A percentile compares a stretch with the other conserved stretches of the same genome.
Conservation (phyloP, 768 basidiomycete species). For the Suillus americanus region DNA sequence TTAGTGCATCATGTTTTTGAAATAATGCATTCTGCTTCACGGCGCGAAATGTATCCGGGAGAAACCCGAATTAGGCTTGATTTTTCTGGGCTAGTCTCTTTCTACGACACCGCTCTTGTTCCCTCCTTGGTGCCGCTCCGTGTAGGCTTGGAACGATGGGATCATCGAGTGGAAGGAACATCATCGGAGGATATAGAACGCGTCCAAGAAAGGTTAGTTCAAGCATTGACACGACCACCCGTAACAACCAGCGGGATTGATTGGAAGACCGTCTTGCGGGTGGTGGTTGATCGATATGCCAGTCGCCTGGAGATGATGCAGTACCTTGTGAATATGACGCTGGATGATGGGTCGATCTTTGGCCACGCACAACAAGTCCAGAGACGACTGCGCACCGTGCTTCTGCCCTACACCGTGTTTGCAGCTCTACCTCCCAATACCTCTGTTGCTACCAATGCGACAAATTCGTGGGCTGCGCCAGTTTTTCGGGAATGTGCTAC, state of each 20-base stretch:
- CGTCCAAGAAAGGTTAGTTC: slow-evolving; percentile 9
- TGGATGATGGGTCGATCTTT: slow-evolving; percentile 10
- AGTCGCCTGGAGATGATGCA: slow-evolving; percentile 40
- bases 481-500: slow-evolving; percentile 12
- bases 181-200: slow-evolving; percentile 15
- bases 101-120: slow-evolving; percentile 27
- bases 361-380: slow-evolving; percentile 9
- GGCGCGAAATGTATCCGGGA: slow-evolving; percentile 26
- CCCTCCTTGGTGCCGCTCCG: slow-evolving; percentile 17
- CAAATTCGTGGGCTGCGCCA: slow-evolving; percentile 13
- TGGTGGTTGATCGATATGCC: slow-evolving; percentile 41
- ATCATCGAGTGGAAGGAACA: slow-evolving; percentile 17
- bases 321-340: slow-evolving; percentile 31
- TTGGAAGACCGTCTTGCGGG: slow-evolving; percentile 39
- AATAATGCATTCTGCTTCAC: slow-evolving; percentile 14
- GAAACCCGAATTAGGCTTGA: slow-evolving; percentile 25
- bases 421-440: neutral
- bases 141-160: slow-evolving; percentile 20
- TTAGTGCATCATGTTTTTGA: slow-evolving; percentile 8
- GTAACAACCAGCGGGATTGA: slow-evolving; percentile 35
- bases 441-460: neutral
- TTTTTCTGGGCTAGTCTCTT: slow-evolving; percentile 20
- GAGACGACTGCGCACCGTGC: slow-evolving; percentile 20
- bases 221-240: slow-evolving; percentile 4
- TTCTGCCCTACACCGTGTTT: slow-evolving; percentile 11